phyloP scores from a whole-genome alignment of 1,284 basidiomycete species.

The Crocinoboletus sp. region DNA sequence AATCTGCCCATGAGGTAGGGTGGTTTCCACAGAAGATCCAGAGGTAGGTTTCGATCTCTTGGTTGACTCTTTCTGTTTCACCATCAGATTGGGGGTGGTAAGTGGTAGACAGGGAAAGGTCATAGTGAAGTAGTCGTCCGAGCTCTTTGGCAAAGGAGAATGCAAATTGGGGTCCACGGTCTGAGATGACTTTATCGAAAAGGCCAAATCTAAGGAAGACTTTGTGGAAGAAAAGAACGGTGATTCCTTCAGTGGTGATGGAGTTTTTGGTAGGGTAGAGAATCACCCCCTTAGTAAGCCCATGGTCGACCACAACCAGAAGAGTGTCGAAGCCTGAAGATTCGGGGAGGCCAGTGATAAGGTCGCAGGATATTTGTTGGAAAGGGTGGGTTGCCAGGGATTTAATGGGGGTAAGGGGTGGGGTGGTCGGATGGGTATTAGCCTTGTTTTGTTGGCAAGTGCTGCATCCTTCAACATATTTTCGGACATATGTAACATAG shows the following conservation, averaged over 20 bases:
- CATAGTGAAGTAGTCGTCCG: not conserved
- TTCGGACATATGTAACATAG: not conserved
- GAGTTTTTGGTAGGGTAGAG: not conserved
- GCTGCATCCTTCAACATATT: not conserved
- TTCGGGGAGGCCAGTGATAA: not conserved
- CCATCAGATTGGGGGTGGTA: not conserved
- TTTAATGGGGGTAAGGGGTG: not conserved
- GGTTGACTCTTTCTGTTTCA: not conserved
- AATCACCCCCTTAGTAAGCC: not conserved
- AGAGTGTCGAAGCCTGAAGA: not conserved
- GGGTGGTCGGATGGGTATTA: not conserved
- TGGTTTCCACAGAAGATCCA: not conserved
- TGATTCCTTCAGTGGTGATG: not conserved
- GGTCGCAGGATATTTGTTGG: not conserved
- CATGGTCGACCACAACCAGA: not conserved
- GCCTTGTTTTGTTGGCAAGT: not conserved
- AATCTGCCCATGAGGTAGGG: accelerated
- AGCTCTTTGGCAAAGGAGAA: not conserved
- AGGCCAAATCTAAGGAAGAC: not conserved
- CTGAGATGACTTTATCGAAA: not conserved
- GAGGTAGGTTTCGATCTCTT: not conserved
- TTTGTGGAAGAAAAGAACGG: not conserved
- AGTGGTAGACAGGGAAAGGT: not conserved
- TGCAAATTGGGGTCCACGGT: not conserved
- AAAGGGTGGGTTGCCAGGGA: not conserved